Percentiles rank a stretch among this genome's conserved stretches.
These are phyloP conservation scores for Xylaria arbuscula DNA, from an alignment of 2,329 filamentous ascomycete genomes.

Conservation along the genomic window DNA sequence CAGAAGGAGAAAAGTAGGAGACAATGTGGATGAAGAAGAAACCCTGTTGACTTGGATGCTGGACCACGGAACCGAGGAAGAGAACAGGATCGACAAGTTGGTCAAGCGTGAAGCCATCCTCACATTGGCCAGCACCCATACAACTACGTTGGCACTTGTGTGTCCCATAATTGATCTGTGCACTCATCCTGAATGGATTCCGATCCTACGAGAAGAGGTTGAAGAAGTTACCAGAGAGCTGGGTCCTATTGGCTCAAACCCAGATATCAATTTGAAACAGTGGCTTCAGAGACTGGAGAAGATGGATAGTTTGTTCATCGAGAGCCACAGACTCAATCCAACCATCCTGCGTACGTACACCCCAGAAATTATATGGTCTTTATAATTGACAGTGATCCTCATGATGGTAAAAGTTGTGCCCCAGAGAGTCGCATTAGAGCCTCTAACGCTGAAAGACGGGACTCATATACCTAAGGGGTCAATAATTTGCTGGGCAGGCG, in stretches of 20 bases:
- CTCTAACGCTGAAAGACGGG: conserved; percentile 28
- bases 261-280: conserved; percentile 11
- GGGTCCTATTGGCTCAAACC: conserved; percentile 6
- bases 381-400: background rate
- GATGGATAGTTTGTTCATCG: conserved; percentile 35
- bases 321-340: conserved; percentile 30
- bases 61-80: conserved; percentile 22
- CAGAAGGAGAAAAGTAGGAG: conserved; percentile 4
- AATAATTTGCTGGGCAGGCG: conserved; percentile 15
- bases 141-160: conserved; percentile 3
- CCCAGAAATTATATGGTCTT: too few species aligned
- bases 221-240: conserved; percentile 13
- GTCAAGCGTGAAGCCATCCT: conserved; percentile 21
- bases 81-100: conserved; percentile 23
- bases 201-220: conserved; percentile 35
- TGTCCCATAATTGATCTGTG: conserved; percentile 37
- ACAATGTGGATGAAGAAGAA: conserved; percentile 28
- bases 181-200: conserved; percentile 34
- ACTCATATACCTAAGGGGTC: conserved; percentile 29
- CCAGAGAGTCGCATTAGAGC: conserved; percentile 19
- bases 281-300: conserved; percentile 32
- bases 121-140: conserved; percentile 27
- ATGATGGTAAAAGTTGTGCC: conserved; percentile 19
- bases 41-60: conserved; percentile 37
- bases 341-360: conserved; percentile 26